Base-by-base conservation (phyloP, 83 land plant genomes). In the Thuja plicata region DNA sequence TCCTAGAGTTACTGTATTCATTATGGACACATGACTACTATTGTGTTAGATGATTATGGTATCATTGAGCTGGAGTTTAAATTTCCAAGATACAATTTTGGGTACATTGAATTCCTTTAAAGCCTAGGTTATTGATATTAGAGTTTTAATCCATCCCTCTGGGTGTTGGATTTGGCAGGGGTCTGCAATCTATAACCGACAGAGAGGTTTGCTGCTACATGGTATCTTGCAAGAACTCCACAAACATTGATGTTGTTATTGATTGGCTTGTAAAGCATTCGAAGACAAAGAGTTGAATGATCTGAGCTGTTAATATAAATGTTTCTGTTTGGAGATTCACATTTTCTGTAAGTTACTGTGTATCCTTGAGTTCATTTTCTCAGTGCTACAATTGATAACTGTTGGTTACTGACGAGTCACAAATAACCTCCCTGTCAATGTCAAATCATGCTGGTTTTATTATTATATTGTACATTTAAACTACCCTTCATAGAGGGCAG, bases 191-290 rank as follows among this genome's bases (percentile, higher is more conserved):
- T 16, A 91, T 97, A 34, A 91, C 90, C 1, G 96, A 95, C 77
- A 90, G 98, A 88, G 99, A 97, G 88, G 97, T 97, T 13, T 93
- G 95, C 85, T 97, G 97, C 93, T 96, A 88, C 88, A 96, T 95
- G 93, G 94, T 96, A 17, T 97, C 99, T 12, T 97, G 99, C 98
- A 97, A 97, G 89, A 96, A 97, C 89, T 95, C 97, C 6, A 95
- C 97, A 57, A 97, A 96, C 88, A 97, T 97, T 87, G 98, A 97
- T 83, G 88, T 89, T 5, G 96, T 97, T 57, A 97, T 97, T 81
- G 96, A 97, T 87, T 97, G 99, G 99, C 95, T 97, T 38, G 95
- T 96, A 30, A 97, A 97, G 95, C 99, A 97, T 88, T 96, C 99
- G 0, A 96, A 96, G 86, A 91, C 94, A 48, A 93, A 95, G 85